phyloP scores from a whole-genome alignment of 176 grass and related monocot genomes.

The Alopecurus myosuroides region DNA sequence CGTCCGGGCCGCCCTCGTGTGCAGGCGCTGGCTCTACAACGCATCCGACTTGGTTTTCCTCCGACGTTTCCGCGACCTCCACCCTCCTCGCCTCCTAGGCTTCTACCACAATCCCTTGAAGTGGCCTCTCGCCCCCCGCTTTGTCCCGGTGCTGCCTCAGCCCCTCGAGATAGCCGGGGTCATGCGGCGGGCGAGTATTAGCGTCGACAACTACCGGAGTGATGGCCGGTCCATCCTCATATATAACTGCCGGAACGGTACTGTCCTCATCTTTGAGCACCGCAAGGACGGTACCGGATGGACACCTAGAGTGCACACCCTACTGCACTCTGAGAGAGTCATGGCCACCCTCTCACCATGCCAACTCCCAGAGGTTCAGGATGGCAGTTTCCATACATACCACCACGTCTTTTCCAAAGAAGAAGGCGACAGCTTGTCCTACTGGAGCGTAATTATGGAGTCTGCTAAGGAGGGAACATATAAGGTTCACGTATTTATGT shows the following conservation, averaged over 20 bases:
- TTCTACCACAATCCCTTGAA: too few species aligned
- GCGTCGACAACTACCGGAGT: neutral
- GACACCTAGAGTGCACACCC: neutral
- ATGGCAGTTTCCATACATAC: neutral
- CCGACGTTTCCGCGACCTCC: neutral
- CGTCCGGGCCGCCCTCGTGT: neutral
- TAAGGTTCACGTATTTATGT: too few species aligned
- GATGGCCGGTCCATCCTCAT: neutral
- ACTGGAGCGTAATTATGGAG: neutral
- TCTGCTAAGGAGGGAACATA: neutral
- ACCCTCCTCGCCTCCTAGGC: neutral
- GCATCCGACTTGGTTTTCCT: too few species aligned
- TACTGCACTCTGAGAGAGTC: neutral
- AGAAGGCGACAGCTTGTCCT: neutral
- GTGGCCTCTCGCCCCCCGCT: neutral
- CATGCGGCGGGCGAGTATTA: neutral
- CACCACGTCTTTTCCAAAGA: neutral
- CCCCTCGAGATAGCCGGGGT: neutral
- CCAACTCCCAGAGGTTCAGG: neutral
- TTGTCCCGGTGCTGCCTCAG: neutral
- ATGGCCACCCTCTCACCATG: rapidly evolving
- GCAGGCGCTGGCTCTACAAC: neutral
- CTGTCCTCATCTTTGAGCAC: neutral
- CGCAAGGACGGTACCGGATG: neutral
- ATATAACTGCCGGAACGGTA: neutral